Evolutionary conservation across 768 basidiomycete genomes (phyloP).

Genomic region (Hericium alpestre): DNA sequence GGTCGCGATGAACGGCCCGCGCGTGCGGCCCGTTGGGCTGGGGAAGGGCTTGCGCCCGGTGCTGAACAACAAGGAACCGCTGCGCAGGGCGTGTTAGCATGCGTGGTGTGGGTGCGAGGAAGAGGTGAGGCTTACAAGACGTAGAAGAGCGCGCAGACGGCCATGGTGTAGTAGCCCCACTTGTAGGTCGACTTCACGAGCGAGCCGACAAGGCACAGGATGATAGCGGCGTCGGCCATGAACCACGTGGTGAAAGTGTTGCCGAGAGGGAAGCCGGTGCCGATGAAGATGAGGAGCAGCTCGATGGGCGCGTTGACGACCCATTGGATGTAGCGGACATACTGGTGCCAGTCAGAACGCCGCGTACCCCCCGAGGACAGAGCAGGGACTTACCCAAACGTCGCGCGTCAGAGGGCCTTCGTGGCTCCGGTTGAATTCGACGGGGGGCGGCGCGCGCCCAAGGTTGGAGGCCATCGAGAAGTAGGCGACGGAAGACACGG

Average conservation of each 20-base stretch:
- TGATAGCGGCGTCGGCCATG: constrained; percentile 37
- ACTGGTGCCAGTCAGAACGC: constrained; percentile 19
- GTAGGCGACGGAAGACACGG: constrained; percentile 35
- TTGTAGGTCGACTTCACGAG: constrained; percentile 43
- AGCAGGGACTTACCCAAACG: constrained; percentile 30
- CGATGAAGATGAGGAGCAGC: constrained; percentile 34
- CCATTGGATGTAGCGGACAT: constrained; percentile 45
- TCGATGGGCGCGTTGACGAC: constrained; percentile 45
- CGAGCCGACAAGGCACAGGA: constrained; percentile 38
- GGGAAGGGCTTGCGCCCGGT: constrained; percentile 5
- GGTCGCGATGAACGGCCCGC: constrained; percentile 19
- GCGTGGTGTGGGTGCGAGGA: neutral
- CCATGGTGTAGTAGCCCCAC: constrained; percentile 41
- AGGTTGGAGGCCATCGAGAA: constrained; percentile 49
- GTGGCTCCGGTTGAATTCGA: constrained; percentile 31
- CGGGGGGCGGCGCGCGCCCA: constrained; percentile 33
- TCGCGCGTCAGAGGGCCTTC: constrained; percentile 21
- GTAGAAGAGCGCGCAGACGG: constrained; percentile 34
- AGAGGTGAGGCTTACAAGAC: constrained; percentile 30
- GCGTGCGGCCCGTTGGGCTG: constrained; percentile 19
- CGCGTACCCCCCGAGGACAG: neutral
- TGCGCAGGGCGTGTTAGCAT: neutral
- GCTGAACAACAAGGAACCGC: constrained; percentile 1
- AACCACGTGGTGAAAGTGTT: constrained; percentile 37
- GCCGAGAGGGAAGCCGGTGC: constrained; percentile 36